Conservation (phyloP, 2,329 filamentous ascomycete genomes). For the Alternaria panax region DNA sequence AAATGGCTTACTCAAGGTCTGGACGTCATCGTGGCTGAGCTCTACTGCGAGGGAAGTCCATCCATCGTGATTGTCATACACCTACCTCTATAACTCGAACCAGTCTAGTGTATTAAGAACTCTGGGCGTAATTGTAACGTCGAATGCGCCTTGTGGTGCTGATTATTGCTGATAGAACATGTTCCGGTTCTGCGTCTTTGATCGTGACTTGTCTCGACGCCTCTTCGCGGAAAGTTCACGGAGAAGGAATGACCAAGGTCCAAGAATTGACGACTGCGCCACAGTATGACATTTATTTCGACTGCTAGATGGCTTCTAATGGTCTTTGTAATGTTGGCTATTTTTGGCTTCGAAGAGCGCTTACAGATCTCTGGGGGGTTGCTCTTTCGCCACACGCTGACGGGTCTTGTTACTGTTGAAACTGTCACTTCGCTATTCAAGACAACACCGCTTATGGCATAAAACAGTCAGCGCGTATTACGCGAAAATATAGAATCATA, state of each 20-base stretch:
- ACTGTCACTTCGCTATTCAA: neutral
- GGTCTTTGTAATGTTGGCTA: constrained; percentile 7
- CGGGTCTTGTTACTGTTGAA: neutral
- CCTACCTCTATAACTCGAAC: neutral
- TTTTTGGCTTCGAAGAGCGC: constrained; percentile 9
- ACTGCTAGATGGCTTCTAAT: neutral
- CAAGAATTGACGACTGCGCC: neutral
- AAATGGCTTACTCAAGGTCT: constrained; percentile 11
- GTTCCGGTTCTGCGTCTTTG: neutral
- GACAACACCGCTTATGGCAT: neutral
- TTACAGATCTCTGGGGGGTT: neutral
- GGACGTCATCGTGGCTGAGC: constrained; percentile 7
- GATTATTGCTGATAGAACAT: neutral
- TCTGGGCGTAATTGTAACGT: neutral
- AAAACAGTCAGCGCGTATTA: neutral
- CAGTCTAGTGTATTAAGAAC: neutral
- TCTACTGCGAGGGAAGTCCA: neutral
- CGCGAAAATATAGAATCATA: neutral
- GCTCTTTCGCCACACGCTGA: neutral
- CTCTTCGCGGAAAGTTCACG: neutral
- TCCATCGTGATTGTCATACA: constrained; percentile 4
- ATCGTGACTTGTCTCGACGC: neutral
- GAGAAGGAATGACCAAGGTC: neutral
- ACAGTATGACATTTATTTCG: neutral
- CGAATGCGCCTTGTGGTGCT: neutral